These are phyloP conservation scores for Pythium biforme DNA, from an alignment of 352 stramenopile species.

Conservation along the genomic window DNA sequence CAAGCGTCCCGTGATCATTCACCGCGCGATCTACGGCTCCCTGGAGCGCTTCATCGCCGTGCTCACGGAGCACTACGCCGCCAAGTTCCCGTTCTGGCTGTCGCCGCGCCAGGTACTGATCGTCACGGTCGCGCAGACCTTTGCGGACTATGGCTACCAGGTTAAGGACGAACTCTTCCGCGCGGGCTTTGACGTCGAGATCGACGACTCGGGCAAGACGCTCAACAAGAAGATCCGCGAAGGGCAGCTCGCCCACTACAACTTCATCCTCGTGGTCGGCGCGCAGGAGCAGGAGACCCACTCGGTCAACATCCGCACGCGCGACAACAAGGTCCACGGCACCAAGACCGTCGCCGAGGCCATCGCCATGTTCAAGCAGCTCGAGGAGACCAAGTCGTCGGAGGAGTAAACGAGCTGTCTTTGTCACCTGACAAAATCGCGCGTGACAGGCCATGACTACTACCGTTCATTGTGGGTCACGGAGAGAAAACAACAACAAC, in stretches of 20 bases:
- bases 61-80: constrained; percentile 95
- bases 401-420: constrained; percentile 47
- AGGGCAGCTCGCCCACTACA: constrained; percentile 78
- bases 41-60: constrained; percentile 99
- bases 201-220: constrained; percentile 76
- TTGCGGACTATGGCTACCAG: constrained; percentile 65
- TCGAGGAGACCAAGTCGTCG: constrained; percentile 66
- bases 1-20: constrained; percentile 97
- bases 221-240: constrained; percentile 86
- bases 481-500: neutral
- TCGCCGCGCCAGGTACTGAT: constrained; percentile 90
- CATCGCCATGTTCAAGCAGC: constrained; percentile 90
- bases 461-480: neutral
- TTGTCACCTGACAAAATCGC: no score
- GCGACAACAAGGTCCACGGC: constrained; percentile 82
- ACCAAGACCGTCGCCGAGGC: constrained; percentile 92
- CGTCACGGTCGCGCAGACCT: constrained; percentile 70
- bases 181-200: constrained; percentile 90
- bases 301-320: constrained; percentile 77
- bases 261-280: constrained; percentile 86
- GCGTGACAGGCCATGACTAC: neutral
- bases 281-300: constrained; percentile 56
- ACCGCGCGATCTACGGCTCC: constrained; percentile 96
- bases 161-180: constrained; percentile 61
- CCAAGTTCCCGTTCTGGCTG: constrained; percentile 97